Conservation (phyloP, 805 yeast genomes). For the Candida michaelii region DNA sequence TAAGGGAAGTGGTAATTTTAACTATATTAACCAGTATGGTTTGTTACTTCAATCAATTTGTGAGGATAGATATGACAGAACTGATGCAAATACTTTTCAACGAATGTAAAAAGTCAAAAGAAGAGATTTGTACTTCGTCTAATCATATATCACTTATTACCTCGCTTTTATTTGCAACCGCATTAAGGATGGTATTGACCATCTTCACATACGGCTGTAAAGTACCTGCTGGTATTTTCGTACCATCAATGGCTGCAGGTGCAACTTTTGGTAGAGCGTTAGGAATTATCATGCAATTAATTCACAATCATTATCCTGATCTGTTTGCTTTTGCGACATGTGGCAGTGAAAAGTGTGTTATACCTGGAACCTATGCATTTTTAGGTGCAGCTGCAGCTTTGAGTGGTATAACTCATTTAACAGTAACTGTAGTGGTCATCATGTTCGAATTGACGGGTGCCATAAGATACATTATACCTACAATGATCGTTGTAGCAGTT, state of each 20-base stretch:
- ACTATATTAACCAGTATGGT: slow-evolving; percentile 70
- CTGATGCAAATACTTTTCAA: slow-evolving; percentile 87
- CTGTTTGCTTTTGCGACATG: slow-evolving; percentile 35
- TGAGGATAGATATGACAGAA: slow-evolving; percentile 90
- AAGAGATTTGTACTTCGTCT: slow-evolving; percentile 38
- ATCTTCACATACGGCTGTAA: slow-evolving; percentile 87
- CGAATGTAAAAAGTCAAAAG: slow-evolving; percentile 60
- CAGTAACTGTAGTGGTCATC: slow-evolving; percentile 89
- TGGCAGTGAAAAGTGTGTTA: slow-evolving; percentile 54
- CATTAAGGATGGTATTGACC: slow-evolving; percentile 67
- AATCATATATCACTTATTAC: slow-evolving; percentile 39
- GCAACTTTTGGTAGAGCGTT: slow-evolving; percentile 90
- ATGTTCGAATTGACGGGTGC: slow-evolving; percentile 98
- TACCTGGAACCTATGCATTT: slow-evolving; percentile 94
- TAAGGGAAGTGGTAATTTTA: slow-evolving; percentile 69
- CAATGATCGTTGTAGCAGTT: slow-evolving; percentile 91
- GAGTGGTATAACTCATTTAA: slow-evolving; percentile 90
- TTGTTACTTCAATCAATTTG: slow-evolving; percentile 80
- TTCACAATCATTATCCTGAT: slow-evolving; percentile 31
- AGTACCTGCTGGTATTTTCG: slow-evolving; percentile 97
- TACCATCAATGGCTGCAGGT: slow-evolving; percentile 96
- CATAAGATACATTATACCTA: slow-evolving; percentile 83
- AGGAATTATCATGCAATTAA: slow-evolving; percentile 66
- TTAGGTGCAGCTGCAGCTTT: slow-evolving; percentile 95
- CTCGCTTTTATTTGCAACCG: slow-evolving; percentile 68